These are phyloP conservation scores for Dactylellina sp. DNA, from an alignment of 2,329 filamentous ascomycete species.

Conservation along the genomic window DNA sequence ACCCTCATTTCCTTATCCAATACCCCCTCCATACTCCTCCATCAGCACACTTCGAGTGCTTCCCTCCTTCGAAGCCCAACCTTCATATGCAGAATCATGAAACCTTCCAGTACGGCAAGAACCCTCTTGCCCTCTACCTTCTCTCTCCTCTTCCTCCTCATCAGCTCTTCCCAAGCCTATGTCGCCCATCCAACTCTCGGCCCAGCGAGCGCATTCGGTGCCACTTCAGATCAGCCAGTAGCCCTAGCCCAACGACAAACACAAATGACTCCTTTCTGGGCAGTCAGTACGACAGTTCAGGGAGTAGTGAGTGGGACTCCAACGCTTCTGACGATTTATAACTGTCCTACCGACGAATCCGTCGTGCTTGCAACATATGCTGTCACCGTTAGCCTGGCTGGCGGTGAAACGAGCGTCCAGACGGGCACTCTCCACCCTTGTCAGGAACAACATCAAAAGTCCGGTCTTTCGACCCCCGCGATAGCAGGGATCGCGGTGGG, in stretches of 20 bases:
- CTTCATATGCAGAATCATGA: constrained; percentile 36
- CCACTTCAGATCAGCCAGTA: constrained; percentile 26
- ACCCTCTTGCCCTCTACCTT: constrained; percentile 54
- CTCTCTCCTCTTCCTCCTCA: constrained; percentile 49
- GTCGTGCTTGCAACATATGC: neutral
- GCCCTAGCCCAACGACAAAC: constrained; percentile 35
- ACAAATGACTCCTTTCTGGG: neutral
- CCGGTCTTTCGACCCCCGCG: constrained; percentile 29
- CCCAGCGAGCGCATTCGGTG: constrained; percentile 4
- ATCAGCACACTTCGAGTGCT: constrained; percentile 12
- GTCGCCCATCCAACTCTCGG: constrained; percentile 18
- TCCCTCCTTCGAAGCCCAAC: neutral
- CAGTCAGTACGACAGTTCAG: constrained; percentile 8
- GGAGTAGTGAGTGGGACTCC: neutral
- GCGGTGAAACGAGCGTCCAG: neutral
- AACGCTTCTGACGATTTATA: neutral
- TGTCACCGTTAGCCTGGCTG: neutral
- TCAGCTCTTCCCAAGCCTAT: constrained; percentile 26
- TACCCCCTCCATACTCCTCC: neutral
- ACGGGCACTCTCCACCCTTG: neutral
- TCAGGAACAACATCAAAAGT: neutral
- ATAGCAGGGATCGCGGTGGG: constrained; percentile 37
- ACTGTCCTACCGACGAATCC: constrained; percentile 5
- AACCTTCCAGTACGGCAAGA: constrained; percentile 24
- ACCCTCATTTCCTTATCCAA: neutral